phyloP scores from a whole-genome alignment of 1,284 basidiomycete species.

The Papiliotrema fonsecae region DNA sequence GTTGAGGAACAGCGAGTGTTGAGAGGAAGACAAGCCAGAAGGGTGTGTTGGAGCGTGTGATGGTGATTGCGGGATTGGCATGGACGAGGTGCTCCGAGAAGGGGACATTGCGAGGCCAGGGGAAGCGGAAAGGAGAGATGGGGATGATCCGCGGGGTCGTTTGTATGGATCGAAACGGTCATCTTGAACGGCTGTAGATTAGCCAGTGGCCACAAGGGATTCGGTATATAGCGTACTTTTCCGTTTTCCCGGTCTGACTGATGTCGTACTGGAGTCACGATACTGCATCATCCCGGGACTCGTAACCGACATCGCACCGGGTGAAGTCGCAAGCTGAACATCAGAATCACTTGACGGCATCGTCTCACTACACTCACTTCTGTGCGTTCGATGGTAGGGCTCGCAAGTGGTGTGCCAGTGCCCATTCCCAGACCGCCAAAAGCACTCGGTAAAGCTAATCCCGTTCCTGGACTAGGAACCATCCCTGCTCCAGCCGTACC shows the following conservation, averaged over 20 bases:
- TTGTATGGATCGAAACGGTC: slow-evolving; percentile 47
- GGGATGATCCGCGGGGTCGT: slow-evolving; percentile 39
- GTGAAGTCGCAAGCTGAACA: slow-evolving; percentile 24
- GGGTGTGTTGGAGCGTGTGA: slow-evolving; percentile 24
- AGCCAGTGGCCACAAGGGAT: background rate
- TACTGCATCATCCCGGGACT: slow-evolving; percentile 44
- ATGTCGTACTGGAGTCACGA: slow-evolving; percentile 34
- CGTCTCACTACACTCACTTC: slow-evolving; percentile 21
- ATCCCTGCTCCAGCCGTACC: slow-evolving; percentile 16
- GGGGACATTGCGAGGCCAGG: slow-evolving; percentile 31
- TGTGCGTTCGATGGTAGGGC: slow-evolving; percentile 36
- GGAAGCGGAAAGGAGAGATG: slow-evolving; percentile 23
- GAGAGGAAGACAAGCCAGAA: slow-evolving; percentile 24
- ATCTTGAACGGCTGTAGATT: slow-evolving; percentile 28
- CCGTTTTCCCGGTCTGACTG: slow-evolving; percentile 36
- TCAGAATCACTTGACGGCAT: slow-evolving; percentile 4
- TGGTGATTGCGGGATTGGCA: slow-evolving; percentile 40
- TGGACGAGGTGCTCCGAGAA: slow-evolving; percentile 20
- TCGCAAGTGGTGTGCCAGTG: slow-evolving; percentile 30
- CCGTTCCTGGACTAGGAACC: slow-evolving; percentile 30
- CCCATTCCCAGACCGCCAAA: slow-evolving; percentile 40
- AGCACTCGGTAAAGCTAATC: slow-evolving; percentile 32
- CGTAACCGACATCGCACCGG: slow-evolving; percentile 15
- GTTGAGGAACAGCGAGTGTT: slow-evolving; percentile 15
- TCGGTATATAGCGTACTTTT: slow-evolving; percentile 29